Percentiles rank a stretch among this genome's conserved stretches.
These are phyloP conservation scores for Pseudonitzschia pungens DNA, from an alignment of 108 stramenopile species.

Conservation along the genomic window DNA sequence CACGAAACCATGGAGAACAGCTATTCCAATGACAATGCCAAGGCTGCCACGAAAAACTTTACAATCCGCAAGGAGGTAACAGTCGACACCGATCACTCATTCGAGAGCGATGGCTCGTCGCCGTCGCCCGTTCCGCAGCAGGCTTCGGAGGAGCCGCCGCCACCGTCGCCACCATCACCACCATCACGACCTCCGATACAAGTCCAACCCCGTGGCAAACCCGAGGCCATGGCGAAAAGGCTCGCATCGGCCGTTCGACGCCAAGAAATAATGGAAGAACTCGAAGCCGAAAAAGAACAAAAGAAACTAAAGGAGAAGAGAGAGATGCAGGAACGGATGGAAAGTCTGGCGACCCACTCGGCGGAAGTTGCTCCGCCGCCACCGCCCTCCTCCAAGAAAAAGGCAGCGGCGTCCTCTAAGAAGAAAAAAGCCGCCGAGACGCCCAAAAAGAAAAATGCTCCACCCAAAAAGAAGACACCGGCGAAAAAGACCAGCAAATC, in stretches of 20 bases:
- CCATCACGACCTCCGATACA: background rate
- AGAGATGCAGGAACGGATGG: conserved; percentile 2
- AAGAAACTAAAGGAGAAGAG: conserved; percentile 7
- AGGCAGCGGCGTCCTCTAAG: background rate
- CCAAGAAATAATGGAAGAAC: conserved; percentile 40
- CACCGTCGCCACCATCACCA: conserved; percentile 9
- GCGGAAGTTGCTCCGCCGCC: conserved; percentile 8
- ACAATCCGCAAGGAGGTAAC: too few species aligned
- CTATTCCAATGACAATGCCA: background rate
- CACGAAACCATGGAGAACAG: background rate
- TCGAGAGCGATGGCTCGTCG: background rate
- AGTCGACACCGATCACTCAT: background rate
- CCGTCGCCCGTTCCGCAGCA: background rate
- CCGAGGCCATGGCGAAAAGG: conserved; percentile 51
- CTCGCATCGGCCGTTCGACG: conserved; percentile 34
- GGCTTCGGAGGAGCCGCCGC: background rate
- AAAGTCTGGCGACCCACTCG: background rate
- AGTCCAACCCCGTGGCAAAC: conserved; percentile 46
- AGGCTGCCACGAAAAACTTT: background rate
- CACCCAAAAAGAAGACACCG: conserved; percentile 24
- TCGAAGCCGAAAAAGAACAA: conserved; percentile 22
- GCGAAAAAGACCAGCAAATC: background rate
- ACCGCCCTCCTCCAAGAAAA: background rate
- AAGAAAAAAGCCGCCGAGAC: conserved; percentile 12
- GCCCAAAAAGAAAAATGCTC: conserved; percentile 19